Evolutionary conservation across 2,329 filamentous ascomycete species (phyloP).

Genomic region (Aureobasidium uvarum): DNA sequence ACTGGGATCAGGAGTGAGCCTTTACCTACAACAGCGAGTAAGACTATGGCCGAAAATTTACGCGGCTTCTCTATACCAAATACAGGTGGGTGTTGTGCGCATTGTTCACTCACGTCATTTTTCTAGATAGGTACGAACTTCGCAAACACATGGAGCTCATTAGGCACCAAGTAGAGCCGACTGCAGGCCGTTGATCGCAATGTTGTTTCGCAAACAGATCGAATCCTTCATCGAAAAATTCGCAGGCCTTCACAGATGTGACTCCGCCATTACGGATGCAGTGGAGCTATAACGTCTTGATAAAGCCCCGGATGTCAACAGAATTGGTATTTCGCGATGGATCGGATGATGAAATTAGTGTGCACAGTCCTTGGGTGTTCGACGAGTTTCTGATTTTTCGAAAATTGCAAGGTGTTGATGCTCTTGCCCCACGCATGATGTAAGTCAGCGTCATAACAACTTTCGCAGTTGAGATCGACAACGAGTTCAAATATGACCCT

Average conservation of each 20-base stretch:
- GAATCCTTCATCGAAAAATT: conserved; percentile 3
- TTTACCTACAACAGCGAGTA: not conserved
- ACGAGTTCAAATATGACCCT: conserved; percentile 17
- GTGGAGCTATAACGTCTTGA: conserved; percentile 18
- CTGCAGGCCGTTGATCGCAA: conserved; percentile 23
- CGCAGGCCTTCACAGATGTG: conserved; percentile 5
- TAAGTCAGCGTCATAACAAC: conserved; percentile 16
- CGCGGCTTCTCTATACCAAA: not conserved
- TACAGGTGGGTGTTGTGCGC: not conserved
- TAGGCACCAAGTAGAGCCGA: conserved; percentile 22
- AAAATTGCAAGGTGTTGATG: conserved; percentile 19
- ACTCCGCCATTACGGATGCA: conserved; percentile 7
- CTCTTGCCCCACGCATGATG: conserved; percentile 21
- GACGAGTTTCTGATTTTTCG: conserved; percentile 16
- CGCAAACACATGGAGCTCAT: not conserved
- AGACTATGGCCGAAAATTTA: not conserved
- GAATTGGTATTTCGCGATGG: not conserved
- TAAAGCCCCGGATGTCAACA: conserved; percentile 1
- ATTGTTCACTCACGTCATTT: not conserved
- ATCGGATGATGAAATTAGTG: conserved; percentile 10
- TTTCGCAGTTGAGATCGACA: not conserved
- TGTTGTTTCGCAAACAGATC: conserved; percentile 5
- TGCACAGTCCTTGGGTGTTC: conserved; percentile 18
- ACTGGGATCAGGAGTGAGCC: not conserved
- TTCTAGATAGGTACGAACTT: not conserved